Percentiles rank a stretch among this genome's conserved stretches.
phyloP scores from a whole-genome alignment of 73 alveolate genomes.

The Paramecium bursaria region DNA sequence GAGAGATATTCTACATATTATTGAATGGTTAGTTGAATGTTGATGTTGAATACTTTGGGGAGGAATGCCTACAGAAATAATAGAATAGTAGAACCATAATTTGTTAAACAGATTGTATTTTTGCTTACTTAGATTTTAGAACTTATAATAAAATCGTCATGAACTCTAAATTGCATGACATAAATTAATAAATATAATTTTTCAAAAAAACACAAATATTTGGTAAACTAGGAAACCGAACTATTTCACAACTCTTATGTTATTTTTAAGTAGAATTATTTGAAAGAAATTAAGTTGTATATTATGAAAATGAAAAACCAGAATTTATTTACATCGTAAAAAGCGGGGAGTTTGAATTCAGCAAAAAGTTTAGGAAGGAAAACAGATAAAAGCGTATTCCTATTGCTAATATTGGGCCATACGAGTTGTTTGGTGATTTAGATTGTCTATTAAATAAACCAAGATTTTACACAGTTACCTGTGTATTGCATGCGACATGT shows the following conservation, averaged over 20 bases:
- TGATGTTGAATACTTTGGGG: background rate
- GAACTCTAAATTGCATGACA: background rate
- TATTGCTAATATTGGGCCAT: background rate
- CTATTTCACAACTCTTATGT: background rate
- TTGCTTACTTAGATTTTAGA: background rate
- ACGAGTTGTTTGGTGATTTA: slow-evolving; percentile 31
- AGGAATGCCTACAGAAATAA: background rate
- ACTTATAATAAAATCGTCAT: background rate
- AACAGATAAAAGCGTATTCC: slow-evolving; percentile 28
- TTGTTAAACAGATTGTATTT: background rate
- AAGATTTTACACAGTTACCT: slow-evolving; percentile 11
- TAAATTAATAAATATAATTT: background rate
- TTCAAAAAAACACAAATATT: slow-evolving; percentile 10
- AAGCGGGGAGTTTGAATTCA: slow-evolving; percentile 68
- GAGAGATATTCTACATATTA: background rate
- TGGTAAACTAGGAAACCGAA: background rate
- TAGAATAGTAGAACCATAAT: background rate
- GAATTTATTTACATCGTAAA: slow-evolving; percentile 61
- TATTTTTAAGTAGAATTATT: slow-evolving; percentile 20
- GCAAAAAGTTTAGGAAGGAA: slow-evolving; percentile 45
- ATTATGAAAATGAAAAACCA: slow-evolving; percentile 70
- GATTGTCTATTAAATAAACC: slow-evolving; percentile 11
- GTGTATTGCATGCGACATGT: background rate
- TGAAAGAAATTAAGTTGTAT: slow-evolving; percentile 49
- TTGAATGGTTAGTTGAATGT: background rate